These are phyloP conservation scores for Leucocoprinus birnbaumii DNA, from an alignment of 768 basidiomycete species.

Conservation along the genomic window DNA sequence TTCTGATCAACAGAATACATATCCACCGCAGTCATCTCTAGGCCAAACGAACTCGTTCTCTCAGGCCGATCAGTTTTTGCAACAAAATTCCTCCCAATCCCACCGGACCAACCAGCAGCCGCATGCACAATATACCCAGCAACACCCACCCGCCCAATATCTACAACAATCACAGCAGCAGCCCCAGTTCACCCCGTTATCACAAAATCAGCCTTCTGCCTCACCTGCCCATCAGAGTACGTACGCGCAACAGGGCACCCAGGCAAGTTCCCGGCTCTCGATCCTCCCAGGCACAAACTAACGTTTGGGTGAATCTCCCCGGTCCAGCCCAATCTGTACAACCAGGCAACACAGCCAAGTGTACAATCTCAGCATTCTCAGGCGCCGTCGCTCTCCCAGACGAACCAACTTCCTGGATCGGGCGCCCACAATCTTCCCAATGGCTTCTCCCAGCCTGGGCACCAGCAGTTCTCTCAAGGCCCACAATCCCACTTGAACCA, in stretches of 20 bases:
- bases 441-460: slow-evolving; percentile 6
- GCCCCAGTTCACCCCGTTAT: neutral
- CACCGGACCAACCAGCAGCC: neutral
- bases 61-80: neutral
- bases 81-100: neutral
- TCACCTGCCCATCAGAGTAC: neutral
- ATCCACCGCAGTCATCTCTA: slow-evolving; percentile 1
- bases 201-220: neutral
- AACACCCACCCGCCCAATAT: neutral
- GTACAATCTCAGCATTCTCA: slow-evolving; percentile 2
- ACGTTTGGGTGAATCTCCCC: slow-evolving; percentile 1
- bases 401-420: slow-evolving; percentile 3
- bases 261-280: neutral
- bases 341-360: neutral
- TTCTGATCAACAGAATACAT: neutral
- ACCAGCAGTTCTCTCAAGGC: neutral
- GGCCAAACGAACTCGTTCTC: neutral
- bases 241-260: neutral
- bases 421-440: neutral
- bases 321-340: slow-evolving; percentile 1
- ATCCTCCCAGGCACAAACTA: neutral
- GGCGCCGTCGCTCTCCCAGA: neutral
- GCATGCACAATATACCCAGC: slow-evolving; percentile 1
- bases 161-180: neutral
- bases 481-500: neutral